phyloP scores from a whole-genome alignment of 2,329 filamentous ascomycete species.

The Ampelomyces quisqualis region DNA sequence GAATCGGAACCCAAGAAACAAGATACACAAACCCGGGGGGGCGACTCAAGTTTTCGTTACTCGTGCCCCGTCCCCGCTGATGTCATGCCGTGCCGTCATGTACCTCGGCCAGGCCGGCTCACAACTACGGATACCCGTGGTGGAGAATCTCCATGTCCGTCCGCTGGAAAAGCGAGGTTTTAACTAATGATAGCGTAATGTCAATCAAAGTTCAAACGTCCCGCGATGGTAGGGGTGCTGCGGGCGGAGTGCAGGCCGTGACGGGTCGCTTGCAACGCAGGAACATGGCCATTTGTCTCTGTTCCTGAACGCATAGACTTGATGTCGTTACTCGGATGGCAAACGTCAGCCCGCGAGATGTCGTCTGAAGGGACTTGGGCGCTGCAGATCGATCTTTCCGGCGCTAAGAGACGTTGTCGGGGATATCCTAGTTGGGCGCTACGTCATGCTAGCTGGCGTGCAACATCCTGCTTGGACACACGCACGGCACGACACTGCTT shows the following conservation, averaged over 20 bases:
- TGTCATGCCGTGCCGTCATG: conserved; percentile 11
- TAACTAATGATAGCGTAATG: conserved; percentile 3
- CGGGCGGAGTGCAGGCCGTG: not conserved
- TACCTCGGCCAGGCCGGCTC: no score
- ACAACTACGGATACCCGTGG: no score
- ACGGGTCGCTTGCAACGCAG: conserved; percentile 2
- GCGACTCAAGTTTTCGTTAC: no score
- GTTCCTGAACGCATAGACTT: conserved; percentile 11
- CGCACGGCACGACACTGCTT: conserved; percentile 18
- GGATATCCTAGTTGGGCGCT: no score
- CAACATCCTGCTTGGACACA: conserved; percentile 24
- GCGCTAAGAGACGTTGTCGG: conserved; percentile 20
- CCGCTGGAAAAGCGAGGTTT: no score
- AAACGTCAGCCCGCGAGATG: conserved; percentile 3
- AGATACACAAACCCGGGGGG: no score
- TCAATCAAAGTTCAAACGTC: conserved; percentile 10
- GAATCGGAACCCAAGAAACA: no score
- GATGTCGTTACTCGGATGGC: no score
- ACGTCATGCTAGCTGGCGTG: no score
- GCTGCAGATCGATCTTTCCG: conserved; percentile 12
- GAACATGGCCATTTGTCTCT: not conserved
- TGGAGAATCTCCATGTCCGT: no score
- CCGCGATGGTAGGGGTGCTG: conserved; percentile 1
- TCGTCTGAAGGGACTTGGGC: conserved; percentile 9
- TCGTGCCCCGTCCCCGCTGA: conserved; percentile 16